phyloP scores from a whole-genome alignment of 768 basidiomycete genomes.

The Cyclocybe aegerita region DNA sequence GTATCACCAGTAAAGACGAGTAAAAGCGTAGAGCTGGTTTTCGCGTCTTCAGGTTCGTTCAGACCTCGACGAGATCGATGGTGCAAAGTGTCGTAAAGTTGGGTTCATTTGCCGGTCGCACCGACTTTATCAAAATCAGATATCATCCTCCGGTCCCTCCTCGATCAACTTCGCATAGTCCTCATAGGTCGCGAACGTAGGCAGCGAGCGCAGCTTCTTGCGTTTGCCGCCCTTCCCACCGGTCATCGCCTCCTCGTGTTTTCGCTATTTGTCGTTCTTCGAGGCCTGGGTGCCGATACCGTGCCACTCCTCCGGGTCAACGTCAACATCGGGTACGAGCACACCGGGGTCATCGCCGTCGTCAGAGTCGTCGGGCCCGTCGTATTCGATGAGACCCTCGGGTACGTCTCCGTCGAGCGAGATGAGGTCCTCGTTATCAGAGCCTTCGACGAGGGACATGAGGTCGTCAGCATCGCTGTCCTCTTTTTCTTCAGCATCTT shows the following conservation, averaged over 20 bases:
- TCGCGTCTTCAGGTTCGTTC: too few species aligned
- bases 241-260: conserved; percentile 30
- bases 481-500: conserved; percentile 29
- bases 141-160: conserved; percentile 67
- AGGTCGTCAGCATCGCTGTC: conserved; percentile 43
- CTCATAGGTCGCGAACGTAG: conserved; percentile 86
- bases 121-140: conserved; percentile 33
- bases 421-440: conserved; percentile 72
- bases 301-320: conserved; percentile 54
- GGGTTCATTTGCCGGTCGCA: too few species aligned
- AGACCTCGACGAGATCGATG: too few species aligned
- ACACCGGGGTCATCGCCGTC: conserved; percentile 49
- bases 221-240: conserved; percentile 39
- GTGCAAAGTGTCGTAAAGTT: too few species aligned
- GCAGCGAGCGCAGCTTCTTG: conserved; percentile 68
- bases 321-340: conserved; percentile 37
- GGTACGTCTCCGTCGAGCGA: conserved; percentile 55
- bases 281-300: conserved; percentile 40
- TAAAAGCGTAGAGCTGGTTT: too few species aligned
- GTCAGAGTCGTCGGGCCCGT: conserved; percentile 49
- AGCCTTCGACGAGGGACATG: conserved; percentile 60
- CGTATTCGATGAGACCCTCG: conserved; percentile 58
- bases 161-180: conserved; percentile 87
- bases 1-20: too few species aligned
- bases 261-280: conserved; percentile 42